Conservation (phyloP, 768 basidiomycete species). For the Lanmaoa pseudosensibilis region DNA sequence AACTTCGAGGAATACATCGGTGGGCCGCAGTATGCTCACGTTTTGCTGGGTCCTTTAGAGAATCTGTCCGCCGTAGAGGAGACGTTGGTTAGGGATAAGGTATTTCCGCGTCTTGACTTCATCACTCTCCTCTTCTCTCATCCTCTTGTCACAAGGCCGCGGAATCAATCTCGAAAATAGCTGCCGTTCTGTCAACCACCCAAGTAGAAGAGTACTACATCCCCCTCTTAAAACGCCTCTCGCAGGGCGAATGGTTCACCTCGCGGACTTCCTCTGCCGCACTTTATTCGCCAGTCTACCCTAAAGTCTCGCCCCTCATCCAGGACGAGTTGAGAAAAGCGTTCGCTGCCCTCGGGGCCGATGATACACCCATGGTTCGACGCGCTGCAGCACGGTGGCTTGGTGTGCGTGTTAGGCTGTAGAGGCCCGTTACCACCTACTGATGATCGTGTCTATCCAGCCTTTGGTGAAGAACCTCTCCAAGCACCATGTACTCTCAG, state of each 20-base stretch:
- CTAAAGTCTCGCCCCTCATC: constrained; percentile 65
- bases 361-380: constrained; percentile 99
- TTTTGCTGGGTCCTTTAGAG: constrained; percentile 89
- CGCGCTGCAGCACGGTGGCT: constrained; percentile 96
- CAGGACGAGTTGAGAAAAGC: constrained; percentile 89
- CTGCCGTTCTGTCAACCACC: constrained; percentile 66
- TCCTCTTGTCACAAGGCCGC: constrained; percentile 63
- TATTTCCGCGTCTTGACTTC: constrained; percentile 32
- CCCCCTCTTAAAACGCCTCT: constrained; percentile 85
- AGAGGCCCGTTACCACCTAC: not conserved
- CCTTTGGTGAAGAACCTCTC: constrained; percentile 77
- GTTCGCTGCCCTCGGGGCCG: constrained; percentile 77
- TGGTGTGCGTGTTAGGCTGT: constrained; percentile 62
- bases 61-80: constrained; percentile 97
- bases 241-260: constrained; percentile 98
- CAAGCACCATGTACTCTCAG: constrained; percentile 77
- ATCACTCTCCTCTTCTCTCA: not conserved
- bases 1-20: constrained; percentile 95
- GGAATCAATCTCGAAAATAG: constrained; percentile 91
- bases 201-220: constrained; percentile 91
- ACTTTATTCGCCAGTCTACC: constrained; percentile 87
- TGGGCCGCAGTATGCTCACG: constrained; percentile 81
- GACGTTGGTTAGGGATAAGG: constrained; percentile 97
- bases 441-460: constrained; percentile 40
- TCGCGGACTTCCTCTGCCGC: constrained; percentile 95